phyloP scores from a whole-genome alignment of 1,139 yeast genomes.

The Suhomyces bokatorum region DNA sequence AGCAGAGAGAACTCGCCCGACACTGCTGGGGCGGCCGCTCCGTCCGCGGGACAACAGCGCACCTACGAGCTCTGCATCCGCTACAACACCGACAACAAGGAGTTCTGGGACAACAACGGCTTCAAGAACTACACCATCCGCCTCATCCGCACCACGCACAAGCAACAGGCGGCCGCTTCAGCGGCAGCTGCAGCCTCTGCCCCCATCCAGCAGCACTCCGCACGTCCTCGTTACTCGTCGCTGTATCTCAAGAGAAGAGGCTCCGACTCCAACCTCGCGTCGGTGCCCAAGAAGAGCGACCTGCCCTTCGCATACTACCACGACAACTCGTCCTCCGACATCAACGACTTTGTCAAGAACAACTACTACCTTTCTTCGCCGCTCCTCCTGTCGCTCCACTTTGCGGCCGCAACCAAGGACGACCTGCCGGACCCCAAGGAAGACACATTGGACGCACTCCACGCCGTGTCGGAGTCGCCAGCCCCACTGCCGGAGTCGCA shows the following conservation, averaged over 20 bases:
- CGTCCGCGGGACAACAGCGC: conserved; percentile 19
- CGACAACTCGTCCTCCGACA: conserved; percentile 22
- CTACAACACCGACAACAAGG: conserved; percentile 50
- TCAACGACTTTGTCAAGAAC: conserved; percentile 37
- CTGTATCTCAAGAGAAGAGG: conserved; percentile 38
- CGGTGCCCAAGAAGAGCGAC: conserved; percentile 5
- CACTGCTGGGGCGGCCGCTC: not conserved
- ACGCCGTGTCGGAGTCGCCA: conserved; percentile 5
- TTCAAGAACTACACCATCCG: conserved; percentile 57
- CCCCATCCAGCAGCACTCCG: conserved; percentile 18
- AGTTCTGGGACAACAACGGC: conserved; percentile 78
- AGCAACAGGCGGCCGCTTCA: too few relatives aligned
- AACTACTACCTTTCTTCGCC: conserved; percentile 44
- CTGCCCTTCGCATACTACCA: conserved; percentile 9
- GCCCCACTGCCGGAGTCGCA: not conserved
- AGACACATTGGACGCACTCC: not conserved
- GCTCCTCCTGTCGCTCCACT: conserved; percentile 27
- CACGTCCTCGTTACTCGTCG: conserved; percentile 42
- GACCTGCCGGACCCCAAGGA: conserved; percentile 1
- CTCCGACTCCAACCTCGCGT: conserved; percentile 32
- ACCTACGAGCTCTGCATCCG: conserved; percentile 56
- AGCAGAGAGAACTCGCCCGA: not conserved
- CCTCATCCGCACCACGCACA: conserved; percentile 32
- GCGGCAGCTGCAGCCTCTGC: not conserved
- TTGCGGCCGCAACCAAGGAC: conserved; percentile 2